These are phyloP conservation scores for Aspergillus alliaceus DNA, from an alignment of 2,329 filamentous ascomycete species.

Conservation along the genomic window DNA sequence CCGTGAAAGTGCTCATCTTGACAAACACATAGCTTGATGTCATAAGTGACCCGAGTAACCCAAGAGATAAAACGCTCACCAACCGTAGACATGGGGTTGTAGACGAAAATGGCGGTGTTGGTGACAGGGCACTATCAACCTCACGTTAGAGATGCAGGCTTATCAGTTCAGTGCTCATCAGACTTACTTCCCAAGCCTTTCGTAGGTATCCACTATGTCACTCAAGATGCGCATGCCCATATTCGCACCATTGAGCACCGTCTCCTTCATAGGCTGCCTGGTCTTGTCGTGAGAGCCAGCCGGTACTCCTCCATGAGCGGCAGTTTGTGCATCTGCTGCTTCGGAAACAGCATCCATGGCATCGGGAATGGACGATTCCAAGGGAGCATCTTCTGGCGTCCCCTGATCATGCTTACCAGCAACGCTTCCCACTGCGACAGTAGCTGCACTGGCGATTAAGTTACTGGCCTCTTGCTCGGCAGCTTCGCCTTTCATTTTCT, in stretches of 20 bases:
- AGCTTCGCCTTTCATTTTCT: conserved; percentile 80
- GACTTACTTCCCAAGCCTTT: conserved; percentile 60
- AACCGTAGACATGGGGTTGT: conserved; percentile 56
- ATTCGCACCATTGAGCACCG: conserved; percentile 73
- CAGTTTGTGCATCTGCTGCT: conserved; percentile 53
- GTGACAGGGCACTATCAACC: conserved; percentile 54
- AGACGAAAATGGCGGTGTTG: conserved; percentile 62
- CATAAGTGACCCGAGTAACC: conserved; percentile 55
- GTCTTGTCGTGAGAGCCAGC: conserved; percentile 62
- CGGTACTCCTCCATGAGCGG: conserved; percentile 51
- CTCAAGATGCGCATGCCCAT: conserved; percentile 69
- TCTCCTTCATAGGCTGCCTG: conserved; percentile 74
- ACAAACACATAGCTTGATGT: conserved; percentile 61
- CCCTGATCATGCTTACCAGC: conserved; percentile 73
- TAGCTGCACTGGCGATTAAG: conserved; percentile 72
- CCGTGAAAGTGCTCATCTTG: conserved; percentile 65
- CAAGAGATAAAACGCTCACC: conserved; percentile 53
- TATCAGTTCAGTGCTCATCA: neutral
- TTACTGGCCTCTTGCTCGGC: conserved; percentile 81
- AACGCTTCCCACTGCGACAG: conserved; percentile 73
- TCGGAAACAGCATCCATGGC: conserved; percentile 40
- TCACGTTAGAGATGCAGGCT: neutral
- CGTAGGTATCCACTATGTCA: conserved; percentile 63
- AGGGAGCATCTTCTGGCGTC: conserved; percentile 53
- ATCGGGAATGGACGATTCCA: conserved; percentile 57